Evolutionary conservation across 2,329 filamentous ascomycete genomes (phyloP), one percentile per base, ranked within the genome.

Genomic region (Aspergillus clavatus): DNA sequence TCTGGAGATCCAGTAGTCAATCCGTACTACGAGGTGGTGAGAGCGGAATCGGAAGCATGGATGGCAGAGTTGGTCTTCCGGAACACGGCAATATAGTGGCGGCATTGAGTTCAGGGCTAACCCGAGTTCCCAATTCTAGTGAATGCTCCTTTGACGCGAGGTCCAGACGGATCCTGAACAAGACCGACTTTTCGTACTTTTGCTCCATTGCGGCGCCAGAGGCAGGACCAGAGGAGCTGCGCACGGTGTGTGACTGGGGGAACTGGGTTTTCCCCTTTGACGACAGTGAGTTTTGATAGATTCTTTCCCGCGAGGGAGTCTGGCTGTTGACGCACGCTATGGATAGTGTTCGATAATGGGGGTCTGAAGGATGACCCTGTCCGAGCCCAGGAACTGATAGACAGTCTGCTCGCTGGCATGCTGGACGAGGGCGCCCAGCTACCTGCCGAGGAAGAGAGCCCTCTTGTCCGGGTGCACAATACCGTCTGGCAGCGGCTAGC

Each of bases 311-410:
- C 1, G 7, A n/a, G 14, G 10, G 7, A 7, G n/a, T 40, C 5
- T 18, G 8, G 4, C n/a, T 41, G 23, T 33, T 46, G 14, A 41
- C 18, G 14, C 16, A 12, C n/a, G 3, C n/a, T n/a, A n/a, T 5
- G 23, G 38, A 12, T 36, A 67, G 54, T 51, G 27, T 63, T 63
- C 23, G 62, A 65, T 38, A 62, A 63, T 38, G 63, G 63, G 1
- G 46, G 49, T n/a, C 47, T 64, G 16, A 58, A 51, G 28, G 45
- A 54, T 14, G 53, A 64, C 35, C 48, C 48, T 2, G 38, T 44
- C 4, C 45, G 45, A 11, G 59, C 63, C 1, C 49, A 57, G 7
- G 39, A 48, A 5, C 42, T 65, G 18, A 45, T 57, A n/a, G 54
- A 57, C 11, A 43, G 51, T 14, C 46, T 61, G 29, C 52, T 61